Base-by-base conservation (phyloP, 73 alveolate species). In the Paramecium primaurelia region DNA sequence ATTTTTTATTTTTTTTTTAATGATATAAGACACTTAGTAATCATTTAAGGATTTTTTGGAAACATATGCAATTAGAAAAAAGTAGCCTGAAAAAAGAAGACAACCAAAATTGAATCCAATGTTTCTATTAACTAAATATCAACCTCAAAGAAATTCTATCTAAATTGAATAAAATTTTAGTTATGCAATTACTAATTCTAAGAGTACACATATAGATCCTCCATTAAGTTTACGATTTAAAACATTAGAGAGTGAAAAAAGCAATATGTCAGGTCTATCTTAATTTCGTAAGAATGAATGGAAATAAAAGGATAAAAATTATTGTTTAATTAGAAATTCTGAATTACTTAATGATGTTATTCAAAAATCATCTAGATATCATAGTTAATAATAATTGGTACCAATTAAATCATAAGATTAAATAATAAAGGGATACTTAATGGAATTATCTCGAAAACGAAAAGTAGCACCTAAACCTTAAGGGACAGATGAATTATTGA, bases 401-500 rank as follows among this genome's bases (percentile, higher is more conserved):
- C 84, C 84, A 16, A 5, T 64, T 51, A 64, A 64, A 64, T 64
- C 84, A 1, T 32, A 64, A 32, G 47, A 64, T 64, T 28, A 64
- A 64, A 64, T 64, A 32, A 64, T 64, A 4, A 64, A 64, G 28
- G 84, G 84, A 32, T 64, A 64, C 12, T 64, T 64, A 11, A 32
- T 64, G 47, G 84, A 64, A 14, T 32, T 64, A 32, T 64, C 84
- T n/a, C 25, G n/a, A 18, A 73, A 73, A 18, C 12, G 87, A 20
- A 40, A 73, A 73, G 59, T 36, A 9, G 87, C 87, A 26, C 30
- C 58, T 11, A 73, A 73, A 10, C 87, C 87, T 73, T 38, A 73
- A 73, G 87, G 87, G 18, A 37, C 10, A 36, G 87, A 73, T 30
- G 87, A 73, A 40, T 22, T 73, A 37, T 20, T 73, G 34, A 40